A percentile compares a stretch with the other conserved stretches of the same genome.
phyloP scores from a whole-genome alignment of 2,329 filamentous ascomycete genomes.

The Remersonia thermophila region DNA sequence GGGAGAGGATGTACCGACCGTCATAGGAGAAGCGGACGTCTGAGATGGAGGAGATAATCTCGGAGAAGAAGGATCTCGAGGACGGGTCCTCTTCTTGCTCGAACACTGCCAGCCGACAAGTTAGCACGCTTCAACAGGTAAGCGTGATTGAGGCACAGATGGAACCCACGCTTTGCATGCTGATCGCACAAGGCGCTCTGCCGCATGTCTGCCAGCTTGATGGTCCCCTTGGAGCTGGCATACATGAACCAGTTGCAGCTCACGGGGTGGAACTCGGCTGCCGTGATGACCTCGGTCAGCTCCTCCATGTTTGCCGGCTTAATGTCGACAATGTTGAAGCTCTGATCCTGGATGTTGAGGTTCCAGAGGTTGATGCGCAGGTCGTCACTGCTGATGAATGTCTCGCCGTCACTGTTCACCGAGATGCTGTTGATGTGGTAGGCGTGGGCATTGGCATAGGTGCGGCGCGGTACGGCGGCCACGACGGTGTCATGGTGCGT shows the following conservation, averaged over 20 bases:
- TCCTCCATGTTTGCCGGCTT: constrained; percentile 99
- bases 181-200: constrained; percentile 92
- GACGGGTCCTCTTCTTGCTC: constrained; percentile 97
- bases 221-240: constrained; percentile 95
- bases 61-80: constrained; percentile 96
- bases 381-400: constrained; percentile 97
- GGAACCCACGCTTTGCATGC: constrained; percentile 77
- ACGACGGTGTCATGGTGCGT: constrained; percentile 98
- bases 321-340: constrained; percentile 99
- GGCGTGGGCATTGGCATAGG: constrained; percentile 95
- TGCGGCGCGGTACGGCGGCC: constrained; percentile 86
- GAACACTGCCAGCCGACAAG: constrained; percentile 53
- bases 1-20: constrained; percentile 90
- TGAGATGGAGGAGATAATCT: constrained; percentile 98
- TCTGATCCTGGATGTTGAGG: constrained; percentile 96
- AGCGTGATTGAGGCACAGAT: too few species aligned
- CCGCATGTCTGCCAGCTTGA: constrained; percentile 97
- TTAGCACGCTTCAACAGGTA: too few species aligned
- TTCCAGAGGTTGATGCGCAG: constrained; percentile 98
- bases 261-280: constrained; percentile 89
- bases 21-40: constrained; percentile 96
- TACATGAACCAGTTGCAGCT: constrained; percentile 99
- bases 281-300: constrained; percentile 95
- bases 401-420: constrained; percentile 99
- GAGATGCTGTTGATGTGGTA: constrained; percentile 99